phyloP scores from a whole-genome alignment of 2,329 filamentous ascomycete species.

The Aspergillus tubingensis region DNA sequence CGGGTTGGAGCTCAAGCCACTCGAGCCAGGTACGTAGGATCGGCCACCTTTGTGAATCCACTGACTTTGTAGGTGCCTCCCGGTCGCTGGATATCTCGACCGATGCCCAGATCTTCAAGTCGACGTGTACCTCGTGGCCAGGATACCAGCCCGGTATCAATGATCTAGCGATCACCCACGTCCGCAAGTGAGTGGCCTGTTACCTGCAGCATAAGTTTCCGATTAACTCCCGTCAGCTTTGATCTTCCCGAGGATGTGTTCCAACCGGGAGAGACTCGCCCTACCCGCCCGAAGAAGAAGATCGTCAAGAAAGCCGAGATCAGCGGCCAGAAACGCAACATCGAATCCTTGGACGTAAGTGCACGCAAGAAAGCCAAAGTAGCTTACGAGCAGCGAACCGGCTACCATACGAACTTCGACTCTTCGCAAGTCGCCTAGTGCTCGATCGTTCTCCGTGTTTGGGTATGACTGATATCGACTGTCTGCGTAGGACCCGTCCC shows the following conservation, averaged over 20 bases:
- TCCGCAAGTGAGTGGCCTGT: constrained; percentile 70
- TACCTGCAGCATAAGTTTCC: background rate
- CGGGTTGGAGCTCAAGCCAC: constrained; percentile 74
- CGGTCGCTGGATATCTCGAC: constrained; percentile 61
- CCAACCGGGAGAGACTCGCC: constrained; percentile 71
- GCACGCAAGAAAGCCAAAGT: constrained; percentile 27
- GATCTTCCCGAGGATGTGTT: constrained; percentile 91
- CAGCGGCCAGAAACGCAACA: constrained; percentile 41
- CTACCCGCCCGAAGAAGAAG: constrained; percentile 60
- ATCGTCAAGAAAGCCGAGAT: constrained; percentile 40
- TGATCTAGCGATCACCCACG: constrained; percentile 77
- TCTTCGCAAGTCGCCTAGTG: constrained; percentile 18
- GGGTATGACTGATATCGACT: constrained; percentile 37
- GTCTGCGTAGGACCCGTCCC: constrained; percentile 29
- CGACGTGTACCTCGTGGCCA: constrained; percentile 73
- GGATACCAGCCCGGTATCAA: constrained; percentile 75
- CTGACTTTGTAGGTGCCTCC: constrained; percentile 43
- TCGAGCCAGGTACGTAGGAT: constrained; percentile 66
- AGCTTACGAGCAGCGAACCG: constrained; percentile 27
- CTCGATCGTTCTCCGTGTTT: constrained; percentile 23
- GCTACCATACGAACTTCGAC: constrained; percentile 26
- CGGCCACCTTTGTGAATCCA: constrained; percentile 23
- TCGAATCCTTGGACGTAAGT: constrained; percentile 49
- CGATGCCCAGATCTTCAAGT: constrained; percentile 83
- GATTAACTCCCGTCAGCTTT: constrained; percentile 58